Evolutionary conservation across 495 filamentous ascomycete species (phyloP).

Genomic region (Articulospora tetracladia): DNA sequence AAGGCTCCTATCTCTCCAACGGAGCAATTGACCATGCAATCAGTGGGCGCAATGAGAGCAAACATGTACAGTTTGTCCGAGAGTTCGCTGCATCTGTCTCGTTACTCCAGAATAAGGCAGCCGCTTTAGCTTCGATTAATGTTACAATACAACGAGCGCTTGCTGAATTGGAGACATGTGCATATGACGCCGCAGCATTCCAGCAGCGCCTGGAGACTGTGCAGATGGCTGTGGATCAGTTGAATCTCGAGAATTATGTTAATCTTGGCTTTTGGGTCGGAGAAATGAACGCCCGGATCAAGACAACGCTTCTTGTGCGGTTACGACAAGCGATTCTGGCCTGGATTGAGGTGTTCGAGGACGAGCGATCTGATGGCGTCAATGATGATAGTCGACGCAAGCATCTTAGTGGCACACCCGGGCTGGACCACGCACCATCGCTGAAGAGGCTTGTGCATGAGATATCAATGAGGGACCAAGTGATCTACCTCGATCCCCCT

Average conservation of each 20-base stretch:
- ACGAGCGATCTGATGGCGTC: constrained; percentile 42
- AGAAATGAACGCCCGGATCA: constrained; percentile 78
- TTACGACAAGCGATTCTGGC: constrained; percentile 74
- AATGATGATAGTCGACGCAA: constrained; percentile 38
- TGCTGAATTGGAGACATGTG: constrained; percentile 77
- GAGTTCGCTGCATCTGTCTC: constrained; percentile 86
- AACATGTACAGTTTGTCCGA: constrained; percentile 92
- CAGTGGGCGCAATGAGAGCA: constrained; percentile 68
- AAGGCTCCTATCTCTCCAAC: constrained; percentile 49
- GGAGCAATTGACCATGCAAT: constrained; percentile 56
- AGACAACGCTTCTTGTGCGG: constrained; percentile 67
- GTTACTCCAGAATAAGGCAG: constrained; percentile 79
- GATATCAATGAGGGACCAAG: constrained; percentile 92
- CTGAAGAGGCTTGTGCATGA: constrained; percentile 77
- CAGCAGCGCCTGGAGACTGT: constrained; percentile 75
- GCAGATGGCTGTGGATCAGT: constrained; percentile 86
- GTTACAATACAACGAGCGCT: constrained; percentile 79
- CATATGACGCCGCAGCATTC: constrained; percentile 74
- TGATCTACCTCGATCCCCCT: constrained; percentile 92
- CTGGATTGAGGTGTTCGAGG: constrained; percentile 82
- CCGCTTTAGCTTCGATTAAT: constrained; percentile 71
- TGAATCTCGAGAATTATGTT: constrained; percentile 91
- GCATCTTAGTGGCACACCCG: constrained; percentile 40
- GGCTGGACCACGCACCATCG: constrained; percentile 37
- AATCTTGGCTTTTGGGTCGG: constrained; percentile 88